phyloP scores from a whole-genome alignment of 129 eudicot species.

The Scalesia atractyloides region DNA sequence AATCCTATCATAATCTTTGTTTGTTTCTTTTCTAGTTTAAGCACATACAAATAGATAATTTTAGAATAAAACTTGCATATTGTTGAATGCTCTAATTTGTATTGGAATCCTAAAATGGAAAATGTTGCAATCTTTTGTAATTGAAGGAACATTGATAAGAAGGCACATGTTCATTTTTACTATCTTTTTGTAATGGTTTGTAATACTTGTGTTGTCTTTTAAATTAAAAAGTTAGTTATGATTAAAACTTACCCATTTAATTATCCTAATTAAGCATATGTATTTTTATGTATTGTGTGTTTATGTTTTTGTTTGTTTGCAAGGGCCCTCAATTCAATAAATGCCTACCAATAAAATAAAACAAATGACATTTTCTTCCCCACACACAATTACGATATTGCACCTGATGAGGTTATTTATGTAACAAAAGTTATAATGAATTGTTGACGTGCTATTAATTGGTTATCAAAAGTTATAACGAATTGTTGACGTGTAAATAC shows the following conservation, averaged over 20 bases:
- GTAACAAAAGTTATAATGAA: background rate
- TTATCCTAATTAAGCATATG: background rate
- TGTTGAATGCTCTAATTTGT: too few relatives aligned
- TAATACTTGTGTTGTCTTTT: background rate
- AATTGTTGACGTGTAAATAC: too few relatives aligned
- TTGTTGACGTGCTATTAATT: background rate
- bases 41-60: too few relatives aligned
- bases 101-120: too few relatives aligned
- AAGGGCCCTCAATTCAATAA: conserved; percentile 31
- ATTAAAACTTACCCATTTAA: background rate
- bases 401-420: background rate
- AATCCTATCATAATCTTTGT: too few relatives aligned
- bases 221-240: background rate
- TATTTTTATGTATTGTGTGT: background rate
- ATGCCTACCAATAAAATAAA: conserved; percentile 25
- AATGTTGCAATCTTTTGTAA: too few relatives aligned
- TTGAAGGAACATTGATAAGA: too few relatives aligned
- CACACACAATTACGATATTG: background rate
- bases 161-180: too few relatives aligned
- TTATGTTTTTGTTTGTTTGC: conserved; percentile 12
- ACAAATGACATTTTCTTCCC: background rate
- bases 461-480: too few relatives aligned
- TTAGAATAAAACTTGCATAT: too few relatives aligned
- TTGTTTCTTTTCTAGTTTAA: too few relatives aligned
- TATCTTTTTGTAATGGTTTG: too few relatives aligned